phyloP scores from a whole-genome alignment of 495 filamentous ascomycete genomes.

The Penicillium paxilli region DNA sequence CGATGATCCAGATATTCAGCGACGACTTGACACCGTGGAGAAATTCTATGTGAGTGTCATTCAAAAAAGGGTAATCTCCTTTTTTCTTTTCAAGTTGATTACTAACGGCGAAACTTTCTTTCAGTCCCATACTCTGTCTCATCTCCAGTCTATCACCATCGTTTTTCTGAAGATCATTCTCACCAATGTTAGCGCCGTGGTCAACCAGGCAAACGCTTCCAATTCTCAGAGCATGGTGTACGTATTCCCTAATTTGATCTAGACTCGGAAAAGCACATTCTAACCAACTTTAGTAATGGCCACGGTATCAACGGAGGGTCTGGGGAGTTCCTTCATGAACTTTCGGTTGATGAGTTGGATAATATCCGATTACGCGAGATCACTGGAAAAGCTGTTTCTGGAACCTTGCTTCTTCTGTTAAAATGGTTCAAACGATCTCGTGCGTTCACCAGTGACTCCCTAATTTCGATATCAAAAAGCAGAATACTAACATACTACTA shows the following conservation, averaged over 20 bases:
- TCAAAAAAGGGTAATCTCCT: not conserved
- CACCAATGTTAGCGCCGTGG: constrained; percentile 70
- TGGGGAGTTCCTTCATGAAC: constrained; percentile 35
- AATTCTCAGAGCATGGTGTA: constrained; percentile 43
- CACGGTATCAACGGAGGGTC: constrained; percentile 34
- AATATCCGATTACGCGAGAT: constrained; percentile 80
- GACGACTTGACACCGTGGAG: constrained; percentile 73
- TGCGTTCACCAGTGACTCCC: constrained; percentile 45
- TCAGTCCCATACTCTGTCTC: constrained; percentile 71
- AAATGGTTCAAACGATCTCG: constrained; percentile 98
- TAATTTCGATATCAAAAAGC: not conserved
- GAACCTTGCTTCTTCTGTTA: constrained; percentile 76
- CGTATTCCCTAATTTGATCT: constrained; percentile 1
- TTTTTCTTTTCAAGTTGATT: not conserved
- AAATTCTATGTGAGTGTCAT: constrained; percentile 82
- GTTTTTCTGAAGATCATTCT: constrained; percentile 86
- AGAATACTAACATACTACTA: constrained; percentile 15
- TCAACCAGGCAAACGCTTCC: constrained; percentile 52
- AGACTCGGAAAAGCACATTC: not conserved
- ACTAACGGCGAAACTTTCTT: constrained; percentile 19
- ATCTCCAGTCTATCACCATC: constrained; percentile 92
- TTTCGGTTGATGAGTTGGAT: constrained; percentile 71
- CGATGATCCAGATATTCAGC: constrained; percentile 55
- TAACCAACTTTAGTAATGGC: constrained; percentile 23
- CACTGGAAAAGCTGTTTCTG: constrained; percentile 84